Evolutionary conservation across 345 rosid species (phyloP).

Genomic region (Hypericum androsaemum): DNA sequence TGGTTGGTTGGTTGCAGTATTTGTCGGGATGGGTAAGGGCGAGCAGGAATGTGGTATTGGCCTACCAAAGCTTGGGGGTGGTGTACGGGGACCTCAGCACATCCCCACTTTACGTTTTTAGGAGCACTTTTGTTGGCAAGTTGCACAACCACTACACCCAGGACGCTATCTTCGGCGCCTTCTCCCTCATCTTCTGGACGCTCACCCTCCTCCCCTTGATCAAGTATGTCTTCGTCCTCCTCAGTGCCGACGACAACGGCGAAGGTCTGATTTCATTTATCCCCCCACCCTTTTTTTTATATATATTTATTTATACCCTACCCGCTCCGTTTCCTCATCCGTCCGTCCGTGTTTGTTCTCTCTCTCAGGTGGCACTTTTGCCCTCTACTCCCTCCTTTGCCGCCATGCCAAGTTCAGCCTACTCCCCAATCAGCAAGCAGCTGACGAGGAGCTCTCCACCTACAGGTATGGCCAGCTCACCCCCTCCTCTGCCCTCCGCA

Average conservation of each 20-base stretch:
- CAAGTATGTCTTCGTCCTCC: conserved; percentile 51
- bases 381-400: conserved; percentile 83
- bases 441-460: conserved; percentile 86
- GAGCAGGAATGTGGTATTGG: conserved; percentile 55
- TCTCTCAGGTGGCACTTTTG: conserved; percentile 72
- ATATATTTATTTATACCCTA: background rate
- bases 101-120: conserved; percentile 80
- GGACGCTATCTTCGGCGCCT: conserved; percentile 67
- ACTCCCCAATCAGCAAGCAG: conserved; percentile 94
- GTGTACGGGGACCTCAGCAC: conserved; percentile 82
- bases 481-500: conserved; percentile 44
- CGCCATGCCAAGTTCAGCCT: conserved; percentile 80
- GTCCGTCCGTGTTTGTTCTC: conserved; percentile 14
- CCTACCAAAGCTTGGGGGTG: conserved; percentile 88
- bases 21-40: conserved; percentile 56
- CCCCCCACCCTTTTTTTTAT: background rate
- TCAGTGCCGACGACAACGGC: conserved; percentile 74
- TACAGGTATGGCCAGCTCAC: conserved; percentile 49
- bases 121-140: conserved; percentile 49
- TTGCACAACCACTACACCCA: conserved; percentile 39
- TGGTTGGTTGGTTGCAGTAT: conserved; percentile 22
- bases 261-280: conserved; percentile 43
- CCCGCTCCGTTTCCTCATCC: conserved; percentile 9
- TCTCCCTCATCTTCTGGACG: conserved; percentile 91
- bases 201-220: conserved; percentile 66